A percentile compares a stretch with the other conserved stretches of the same genome.
Evolutionary conservation across 768 basidiomycete species (phyloP).

Genomic region (Mycena galericulata): DNA sequence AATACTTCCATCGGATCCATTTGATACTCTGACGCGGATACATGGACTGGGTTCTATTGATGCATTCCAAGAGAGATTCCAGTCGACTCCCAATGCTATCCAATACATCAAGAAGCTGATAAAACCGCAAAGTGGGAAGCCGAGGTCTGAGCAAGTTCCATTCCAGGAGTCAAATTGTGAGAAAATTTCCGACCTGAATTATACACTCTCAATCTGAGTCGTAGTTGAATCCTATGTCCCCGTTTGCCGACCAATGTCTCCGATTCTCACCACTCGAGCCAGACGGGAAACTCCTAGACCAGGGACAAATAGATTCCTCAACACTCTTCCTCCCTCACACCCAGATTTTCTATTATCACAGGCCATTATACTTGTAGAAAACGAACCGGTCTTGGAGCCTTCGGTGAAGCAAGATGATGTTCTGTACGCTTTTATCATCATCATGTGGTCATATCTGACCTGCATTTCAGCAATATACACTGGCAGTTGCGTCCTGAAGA

Average conservation of each 20-base stretch:
- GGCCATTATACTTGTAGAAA: constrained; percentile 39
- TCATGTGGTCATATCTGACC: constrained; percentile 4
- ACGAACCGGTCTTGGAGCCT: constrained; percentile 48
- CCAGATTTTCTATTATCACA: constrained; percentile 38
- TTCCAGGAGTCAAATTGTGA: constrained; percentile 51
- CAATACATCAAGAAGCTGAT: constrained; percentile 48
- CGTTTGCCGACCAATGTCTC: constrained; percentile 52
- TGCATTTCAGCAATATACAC: constrained; percentile 7
- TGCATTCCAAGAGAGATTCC: constrained; percentile 61
- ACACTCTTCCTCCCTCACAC: constrained; percentile 41
- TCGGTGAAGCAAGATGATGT: constrained; percentile 48
- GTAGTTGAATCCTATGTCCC: constrained; percentile 42
- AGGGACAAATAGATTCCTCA: constrained; percentile 43
- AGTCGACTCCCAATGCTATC: constrained; percentile 49
- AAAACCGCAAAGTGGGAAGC: constrained; percentile 37
- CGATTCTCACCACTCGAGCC: constrained; percentile 60
- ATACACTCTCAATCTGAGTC: not conserved
- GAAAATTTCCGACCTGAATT: not conserved
- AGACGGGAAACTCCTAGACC: constrained; percentile 59
- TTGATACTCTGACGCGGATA: constrained; percentile 54
- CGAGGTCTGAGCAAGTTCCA: constrained; percentile 53
- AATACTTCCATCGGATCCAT: constrained; percentile 66
- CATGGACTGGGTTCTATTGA: constrained; percentile 48
- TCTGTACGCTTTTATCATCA: constrained; percentile 52
- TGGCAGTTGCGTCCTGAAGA: constrained; percentile 36